Conservation (phyloP, 163 green algal genomes). For the Scenedesmus sp. region DNA sequence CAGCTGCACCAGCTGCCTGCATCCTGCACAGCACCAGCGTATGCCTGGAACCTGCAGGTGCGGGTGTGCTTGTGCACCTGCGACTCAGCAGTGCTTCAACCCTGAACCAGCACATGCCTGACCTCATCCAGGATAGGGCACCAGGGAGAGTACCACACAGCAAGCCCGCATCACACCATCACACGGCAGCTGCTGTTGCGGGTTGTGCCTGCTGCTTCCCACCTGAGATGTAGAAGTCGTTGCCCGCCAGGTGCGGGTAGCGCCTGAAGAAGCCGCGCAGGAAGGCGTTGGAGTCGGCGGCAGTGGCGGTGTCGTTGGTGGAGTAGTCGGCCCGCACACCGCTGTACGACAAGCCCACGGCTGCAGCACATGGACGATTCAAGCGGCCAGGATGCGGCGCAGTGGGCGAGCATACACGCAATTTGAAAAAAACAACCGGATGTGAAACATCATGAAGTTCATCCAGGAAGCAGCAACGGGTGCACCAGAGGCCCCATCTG, state of each 20-base stretch:
- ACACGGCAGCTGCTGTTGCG: too few relatives aligned
- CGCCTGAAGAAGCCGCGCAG: constrained; percentile 69
- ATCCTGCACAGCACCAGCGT: not conserved
- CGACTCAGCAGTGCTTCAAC: too few relatives aligned
- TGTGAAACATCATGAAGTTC: too few relatives aligned
- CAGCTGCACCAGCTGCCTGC: not conserved
- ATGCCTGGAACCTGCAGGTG: not conserved
- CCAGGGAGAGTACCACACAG: too few relatives aligned
- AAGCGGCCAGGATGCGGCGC: not conserved
- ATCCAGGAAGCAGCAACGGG: too few relatives aligned
- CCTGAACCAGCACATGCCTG: too few relatives aligned
- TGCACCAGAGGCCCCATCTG: not conserved
- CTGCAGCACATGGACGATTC: constrained; percentile 25
- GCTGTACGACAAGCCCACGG: constrained; percentile 73
- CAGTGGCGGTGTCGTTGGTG: constrained; percentile 78
- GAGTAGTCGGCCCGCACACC: constrained; percentile 58
- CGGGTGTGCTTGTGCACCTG: too few relatives aligned
- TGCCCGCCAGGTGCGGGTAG: constrained; percentile 64
- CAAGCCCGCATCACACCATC: too few relatives aligned
- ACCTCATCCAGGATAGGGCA: too few relatives aligned
- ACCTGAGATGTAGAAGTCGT: constrained; percentile 72
- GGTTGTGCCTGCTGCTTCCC: not conserved
- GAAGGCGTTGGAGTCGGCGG: constrained; percentile 75
- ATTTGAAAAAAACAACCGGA: not conserved
- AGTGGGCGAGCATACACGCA: not conserved